phyloP scores from a whole-genome alignment of 2,329 filamentous ascomycete genomes.

The Ophiostoma montium region DNA sequence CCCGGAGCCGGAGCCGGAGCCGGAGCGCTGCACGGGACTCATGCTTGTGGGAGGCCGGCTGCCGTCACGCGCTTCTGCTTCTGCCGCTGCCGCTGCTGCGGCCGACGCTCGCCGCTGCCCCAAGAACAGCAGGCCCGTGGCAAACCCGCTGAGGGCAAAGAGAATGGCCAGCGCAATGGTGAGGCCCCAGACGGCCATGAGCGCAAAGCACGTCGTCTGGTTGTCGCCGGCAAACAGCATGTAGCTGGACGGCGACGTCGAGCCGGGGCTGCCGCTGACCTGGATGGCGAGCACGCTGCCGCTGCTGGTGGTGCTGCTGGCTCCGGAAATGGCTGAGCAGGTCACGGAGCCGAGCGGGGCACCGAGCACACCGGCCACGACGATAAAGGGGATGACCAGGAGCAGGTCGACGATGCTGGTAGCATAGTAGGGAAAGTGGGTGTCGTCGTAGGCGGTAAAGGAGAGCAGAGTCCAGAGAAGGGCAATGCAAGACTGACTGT shows the following conservation, averaged over 20 bases:
- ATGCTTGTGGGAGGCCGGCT: not conserved
- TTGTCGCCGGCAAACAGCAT: conserved; percentile 36
- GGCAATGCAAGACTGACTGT: conserved; percentile 56
- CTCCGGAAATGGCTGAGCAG: conserved; percentile 42
- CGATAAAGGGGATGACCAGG: conserved; percentile 63
- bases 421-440: conserved; percentile 69
- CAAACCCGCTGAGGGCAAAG: conserved; percentile 48
- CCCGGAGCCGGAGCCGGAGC: not conserved
- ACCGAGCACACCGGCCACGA: conserved; percentile 64
- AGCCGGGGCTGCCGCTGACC: conserved; percentile 13
- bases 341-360: conserved; percentile 66
- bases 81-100: conserved; percentile 19
- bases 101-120: conserved; percentile 27
- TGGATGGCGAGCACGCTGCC: conserved; percentile 30
- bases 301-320: conserved; percentile 26
- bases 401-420: conserved; percentile 49
- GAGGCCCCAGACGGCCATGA: conserved; percentile 80
- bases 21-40: not conserved
- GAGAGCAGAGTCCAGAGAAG: conserved; percentile 61
- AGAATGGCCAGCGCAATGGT: conserved; percentile 64
- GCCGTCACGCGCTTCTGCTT: not conserved
- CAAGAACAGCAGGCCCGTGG: conserved; percentile 47
- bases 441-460: conserved; percentile 24
- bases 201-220: conserved; percentile 59
- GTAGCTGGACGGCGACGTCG: conserved; percentile 21